phyloP scores from a whole-genome alignment of 2,329 filamentous ascomycete species.

The Aspergillus chevalieri region DNA sequence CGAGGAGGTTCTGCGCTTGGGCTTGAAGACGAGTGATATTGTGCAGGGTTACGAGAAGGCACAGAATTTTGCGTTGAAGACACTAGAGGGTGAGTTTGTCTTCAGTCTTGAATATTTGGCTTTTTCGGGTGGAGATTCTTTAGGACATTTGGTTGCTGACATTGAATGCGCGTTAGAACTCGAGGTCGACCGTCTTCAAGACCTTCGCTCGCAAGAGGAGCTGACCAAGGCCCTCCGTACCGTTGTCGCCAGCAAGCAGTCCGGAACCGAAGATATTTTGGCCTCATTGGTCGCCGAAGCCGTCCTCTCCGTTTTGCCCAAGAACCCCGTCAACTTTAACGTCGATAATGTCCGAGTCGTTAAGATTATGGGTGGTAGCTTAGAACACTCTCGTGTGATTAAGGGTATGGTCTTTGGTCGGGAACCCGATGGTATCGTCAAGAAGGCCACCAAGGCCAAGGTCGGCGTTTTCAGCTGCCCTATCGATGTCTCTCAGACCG shows the following conservation, averaged over 20 bases:
- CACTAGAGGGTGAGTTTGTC: constrained; percentile 59
- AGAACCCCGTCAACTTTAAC: constrained; percentile 94
- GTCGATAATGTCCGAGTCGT: constrained; percentile 98
- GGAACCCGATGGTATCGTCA: constrained; percentile 85
- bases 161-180: constrained; percentile 54
- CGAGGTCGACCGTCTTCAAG: constrained; percentile 80
- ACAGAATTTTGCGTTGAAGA: constrained; percentile 77
- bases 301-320: constrained; percentile 80
- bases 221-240: constrained; percentile 93
- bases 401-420: constrained; percentile 98
- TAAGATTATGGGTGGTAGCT: constrained; percentile 97
- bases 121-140: background rate
- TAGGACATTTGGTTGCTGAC: background rate
- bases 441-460: constrained; percentile 89
- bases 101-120: background rate
- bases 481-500: constrained; percentile 91
- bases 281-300: constrained; percentile 80
- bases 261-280: constrained; percentile 82
- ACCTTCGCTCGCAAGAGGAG: constrained; percentile 73
- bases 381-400: constrained; percentile 90
- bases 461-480: constrained; percentile 95
- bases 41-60: constrained; percentile 93
- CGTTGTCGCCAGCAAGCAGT: constrained; percentile 94
- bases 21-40: constrained; percentile 96
- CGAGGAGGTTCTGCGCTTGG: constrained; percentile 92